These are phyloP conservation scores for Ulmus americana DNA, from an alignment of 331 rosid species.

Conservation along the genomic window DNA sequence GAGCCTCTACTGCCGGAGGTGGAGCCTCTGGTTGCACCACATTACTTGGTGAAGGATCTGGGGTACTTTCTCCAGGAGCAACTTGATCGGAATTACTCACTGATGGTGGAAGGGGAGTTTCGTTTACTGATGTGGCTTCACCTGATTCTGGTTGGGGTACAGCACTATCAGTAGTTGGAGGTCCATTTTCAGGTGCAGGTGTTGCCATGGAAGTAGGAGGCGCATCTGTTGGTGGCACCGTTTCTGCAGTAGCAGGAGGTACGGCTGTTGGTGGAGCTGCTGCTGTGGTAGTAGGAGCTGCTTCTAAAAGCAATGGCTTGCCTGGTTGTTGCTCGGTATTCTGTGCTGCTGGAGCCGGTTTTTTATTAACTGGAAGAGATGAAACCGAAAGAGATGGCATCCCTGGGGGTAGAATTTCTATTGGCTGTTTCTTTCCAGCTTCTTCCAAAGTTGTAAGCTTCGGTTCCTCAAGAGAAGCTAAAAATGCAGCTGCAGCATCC, in stretches of 20 bases:
- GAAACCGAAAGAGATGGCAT: conserved; percentile 58
- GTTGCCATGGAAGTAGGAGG: conserved; percentile 28
- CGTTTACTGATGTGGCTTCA: conserved; percentile 28
- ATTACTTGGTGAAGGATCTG: conserved; percentile 18
- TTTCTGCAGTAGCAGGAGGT: conserved; percentile 26
- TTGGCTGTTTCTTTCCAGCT: conserved; percentile 81
- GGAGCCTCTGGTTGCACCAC: conserved; percentile 29
- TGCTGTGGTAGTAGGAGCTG: conserved; percentile 47
- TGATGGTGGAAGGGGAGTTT: conserved; percentile 30
- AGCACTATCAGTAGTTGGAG: conserved; percentile 24
- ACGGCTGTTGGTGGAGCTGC: conserved; percentile 32
- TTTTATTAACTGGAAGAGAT: conserved; percentile 60
- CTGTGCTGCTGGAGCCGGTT: conserved; percentile 53
- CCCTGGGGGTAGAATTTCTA: conserved; percentile 91
- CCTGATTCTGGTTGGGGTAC: conserved; percentile 45
- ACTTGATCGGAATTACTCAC: conserved; percentile 31
- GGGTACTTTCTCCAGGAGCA: conserved; percentile 30
- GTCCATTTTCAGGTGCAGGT: conserved; percentile 12
- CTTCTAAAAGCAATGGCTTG: conserved; percentile 70
- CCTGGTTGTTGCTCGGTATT: conserved; percentile 49
- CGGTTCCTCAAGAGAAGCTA: conserved; percentile 88
- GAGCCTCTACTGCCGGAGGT: conserved; percentile 36
- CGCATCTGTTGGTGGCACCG: conserved; percentile 16
- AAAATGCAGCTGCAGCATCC: conserved; percentile 83
- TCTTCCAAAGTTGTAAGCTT: conserved; percentile 85